A percentile compares a stretch with the other conserved stretches of the same genome.
phyloP scores from a whole-genome alignment of 2,329 filamentous ascomycete species.

The Penicillium polonicum region DNA sequence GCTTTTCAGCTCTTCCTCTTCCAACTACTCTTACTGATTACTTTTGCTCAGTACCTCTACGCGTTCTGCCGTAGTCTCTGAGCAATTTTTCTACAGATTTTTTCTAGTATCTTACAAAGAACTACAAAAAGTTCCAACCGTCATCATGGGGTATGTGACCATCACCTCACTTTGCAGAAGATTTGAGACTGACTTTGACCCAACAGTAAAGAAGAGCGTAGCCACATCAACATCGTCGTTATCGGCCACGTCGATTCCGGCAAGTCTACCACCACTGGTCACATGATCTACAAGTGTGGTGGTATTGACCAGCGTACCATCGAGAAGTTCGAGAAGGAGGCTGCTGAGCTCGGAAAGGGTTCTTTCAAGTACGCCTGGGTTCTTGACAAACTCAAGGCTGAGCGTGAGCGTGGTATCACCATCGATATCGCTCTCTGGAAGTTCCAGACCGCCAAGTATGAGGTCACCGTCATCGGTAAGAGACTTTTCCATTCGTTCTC shows the following conservation, averaged over 20 bases:
- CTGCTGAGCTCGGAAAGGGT: constrained; percentile 98
- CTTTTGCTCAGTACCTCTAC: constrained; percentile 50
- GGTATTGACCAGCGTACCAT: constrained; percentile 99
- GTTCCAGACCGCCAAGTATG: constrained; percentile 98
- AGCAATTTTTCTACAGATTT: constrained; percentile 42
- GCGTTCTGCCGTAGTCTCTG: constrained; percentile 52
- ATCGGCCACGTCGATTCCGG: constrained; percentile 99
- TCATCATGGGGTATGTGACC: constrained; percentile 61
- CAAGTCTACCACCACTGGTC: constrained; percentile 93
- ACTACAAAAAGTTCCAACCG: constrained; percentile 50
- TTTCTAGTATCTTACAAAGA: constrained; percentile 51
- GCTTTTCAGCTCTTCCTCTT: constrained; percentile 18
- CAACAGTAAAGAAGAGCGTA: constrained; percentile 87
- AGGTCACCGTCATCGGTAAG: constrained; percentile 94
- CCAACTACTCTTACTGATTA: constrained; percentile 24
- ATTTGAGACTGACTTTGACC: not conserved
- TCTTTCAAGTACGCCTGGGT: constrained; percentile 99
- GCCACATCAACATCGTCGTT: constrained; percentile 96
- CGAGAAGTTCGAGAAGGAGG: constrained; percentile 99
- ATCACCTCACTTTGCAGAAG: too few species aligned
- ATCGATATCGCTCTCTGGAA: constrained; percentile 99
- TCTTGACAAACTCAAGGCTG: constrained; percentile 99
- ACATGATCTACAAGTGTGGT: constrained; percentile 99
- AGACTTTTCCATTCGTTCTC: constrained; percentile 15
- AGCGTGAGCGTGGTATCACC: constrained; percentile 99